Conservation (phyloP, 331 rosid genomes). For the Cydonia oblonga region DNA sequence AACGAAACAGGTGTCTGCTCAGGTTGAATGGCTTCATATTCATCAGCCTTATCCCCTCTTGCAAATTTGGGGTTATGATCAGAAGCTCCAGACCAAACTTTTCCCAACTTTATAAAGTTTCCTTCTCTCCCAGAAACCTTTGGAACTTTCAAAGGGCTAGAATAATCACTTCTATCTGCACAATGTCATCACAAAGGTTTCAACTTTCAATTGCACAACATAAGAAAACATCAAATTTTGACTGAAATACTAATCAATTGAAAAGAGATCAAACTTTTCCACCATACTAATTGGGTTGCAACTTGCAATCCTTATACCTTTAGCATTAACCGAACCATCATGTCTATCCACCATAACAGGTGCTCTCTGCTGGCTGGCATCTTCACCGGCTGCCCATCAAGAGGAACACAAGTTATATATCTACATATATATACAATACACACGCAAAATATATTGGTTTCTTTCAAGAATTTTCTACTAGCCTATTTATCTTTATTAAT, state of each 20-base stretch:
- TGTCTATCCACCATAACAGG: conserved; percentile 35
- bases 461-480: not conserved
- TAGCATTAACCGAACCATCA: conserved; percentile 36
- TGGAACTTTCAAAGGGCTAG: conserved; percentile 40
- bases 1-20: conserved; percentile 25
- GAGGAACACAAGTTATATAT: conserved; percentile 6
- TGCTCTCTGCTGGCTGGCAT: conserved; percentile 26
- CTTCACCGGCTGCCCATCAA: conserved; percentile 39
- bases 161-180: conserved; percentile 34
- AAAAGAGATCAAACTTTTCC: not conserved
- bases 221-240: not conserved
- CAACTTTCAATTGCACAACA: not conserved
- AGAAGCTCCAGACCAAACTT: conserved; percentile 43
- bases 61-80: conserved; percentile 29
- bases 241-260: not conserved
- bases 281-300: not conserved
- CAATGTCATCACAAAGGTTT: conserved; percentile 1
- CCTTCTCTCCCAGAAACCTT: conserved; percentile 62
- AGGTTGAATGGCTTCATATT: conserved; percentile 24
- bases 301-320: conserved; percentile 14
- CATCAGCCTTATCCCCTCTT: conserved; percentile 42
- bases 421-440: not conserved
- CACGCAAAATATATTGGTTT: too few species aligned
- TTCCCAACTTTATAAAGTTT: conserved; percentile 63
- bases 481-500: not conserved